A percentile compares a stretch with the other conserved stretches of the same genome.
Evolutionary conservation across 2,329 filamentous ascomycete genomes (phyloP).

Genomic region (Fusarium staphyleae): DNA sequence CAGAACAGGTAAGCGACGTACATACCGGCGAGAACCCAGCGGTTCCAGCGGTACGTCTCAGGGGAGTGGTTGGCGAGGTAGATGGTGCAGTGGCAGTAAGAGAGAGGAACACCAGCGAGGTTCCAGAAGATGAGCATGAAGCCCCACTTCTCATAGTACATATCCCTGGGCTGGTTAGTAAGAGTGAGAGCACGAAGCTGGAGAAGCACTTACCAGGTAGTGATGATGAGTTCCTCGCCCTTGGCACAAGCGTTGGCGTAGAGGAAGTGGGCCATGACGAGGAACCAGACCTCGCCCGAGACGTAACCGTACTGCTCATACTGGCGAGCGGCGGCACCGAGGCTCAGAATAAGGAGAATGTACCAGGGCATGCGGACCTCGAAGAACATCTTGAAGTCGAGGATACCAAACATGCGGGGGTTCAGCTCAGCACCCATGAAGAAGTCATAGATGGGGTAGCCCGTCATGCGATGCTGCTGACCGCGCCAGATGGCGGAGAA

Average conservation of each 20-base stretch:
- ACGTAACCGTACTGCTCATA: conserved; percentile 87
- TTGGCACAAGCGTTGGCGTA: conserved; percentile 94
- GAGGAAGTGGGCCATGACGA: conserved; percentile 88
- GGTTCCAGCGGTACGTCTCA: conserved; percentile 78
- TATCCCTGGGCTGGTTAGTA: conserved; percentile 63
- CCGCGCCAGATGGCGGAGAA: conserved; percentile 82
- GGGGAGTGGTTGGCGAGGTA: conserved; percentile 87
- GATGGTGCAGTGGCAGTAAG: conserved; percentile 92
- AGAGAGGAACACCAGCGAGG: conserved; percentile 86
- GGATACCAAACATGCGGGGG: conserved; percentile 82
- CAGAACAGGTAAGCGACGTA: conserved; percentile 78
- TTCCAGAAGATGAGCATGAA: conserved; percentile 99
- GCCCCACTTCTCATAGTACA: conserved; percentile 97
- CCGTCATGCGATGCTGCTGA: conserved; percentile 91
- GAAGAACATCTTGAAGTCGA: conserved; percentile 98
- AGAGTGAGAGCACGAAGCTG: not conserved
- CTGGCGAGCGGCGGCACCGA: conserved; percentile 80
- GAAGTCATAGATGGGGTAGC: conserved; percentile 84
- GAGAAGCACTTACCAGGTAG: conserved; percentile 66
- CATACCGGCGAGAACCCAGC: conserved; percentile 68
- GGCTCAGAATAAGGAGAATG: conserved; percentile 80
- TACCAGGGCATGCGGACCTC: conserved; percentile 94
- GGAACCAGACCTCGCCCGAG: conserved; percentile 81
- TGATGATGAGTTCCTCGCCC: conserved; percentile 88
- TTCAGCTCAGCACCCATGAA: conserved; percentile 94